These are phyloP conservation scores for Mitragyna speciosa DNA, from an alignment of 257 asterid genomes.

Conservation along the genomic window DNA sequence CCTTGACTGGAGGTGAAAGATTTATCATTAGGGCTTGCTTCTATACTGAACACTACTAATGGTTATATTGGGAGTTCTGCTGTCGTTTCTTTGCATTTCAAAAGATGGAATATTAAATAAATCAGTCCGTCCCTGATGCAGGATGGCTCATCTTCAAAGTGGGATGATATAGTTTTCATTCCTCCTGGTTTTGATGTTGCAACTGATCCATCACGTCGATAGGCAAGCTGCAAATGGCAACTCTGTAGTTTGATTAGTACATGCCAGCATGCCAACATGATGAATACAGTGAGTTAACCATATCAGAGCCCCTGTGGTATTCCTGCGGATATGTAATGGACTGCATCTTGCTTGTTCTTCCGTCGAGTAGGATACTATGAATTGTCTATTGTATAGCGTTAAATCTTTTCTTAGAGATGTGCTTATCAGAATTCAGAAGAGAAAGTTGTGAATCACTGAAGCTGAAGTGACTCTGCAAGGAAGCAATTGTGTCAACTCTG, in stretches of 20 bases:
- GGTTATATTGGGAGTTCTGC: neutral
- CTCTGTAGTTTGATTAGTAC: neutral
- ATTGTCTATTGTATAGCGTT: neutral
- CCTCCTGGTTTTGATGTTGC: constrained; percentile 93
- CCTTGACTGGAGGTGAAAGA: neutral
- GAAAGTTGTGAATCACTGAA: neutral
- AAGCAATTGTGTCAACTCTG: neutral
- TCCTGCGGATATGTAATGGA: neutral
- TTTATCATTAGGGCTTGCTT: neutral
- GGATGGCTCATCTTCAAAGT: constrained; percentile 57
- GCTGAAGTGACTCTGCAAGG: neutral
- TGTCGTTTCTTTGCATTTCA: neutral
- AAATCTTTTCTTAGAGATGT: neutral
- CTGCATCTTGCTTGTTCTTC: neutral
- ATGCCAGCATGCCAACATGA: neutral
- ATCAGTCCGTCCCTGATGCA: constrained; percentile 30
- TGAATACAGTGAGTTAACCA: neutral
- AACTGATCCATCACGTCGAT: constrained; percentile 32
- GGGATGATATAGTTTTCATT: constrained; percentile 87
- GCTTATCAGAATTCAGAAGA: neutral
- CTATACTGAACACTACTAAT: neutral
- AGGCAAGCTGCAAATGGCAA: neutral
- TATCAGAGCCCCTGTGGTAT: neutral
- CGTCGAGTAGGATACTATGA: neutral
- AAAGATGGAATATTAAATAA: neutral